A percentile compares a stretch with the other conserved stretches of the same genome.
Conservation (phyloP, 2,329 filamentous ascomycete species). For the Anthostomella pinea region DNA sequence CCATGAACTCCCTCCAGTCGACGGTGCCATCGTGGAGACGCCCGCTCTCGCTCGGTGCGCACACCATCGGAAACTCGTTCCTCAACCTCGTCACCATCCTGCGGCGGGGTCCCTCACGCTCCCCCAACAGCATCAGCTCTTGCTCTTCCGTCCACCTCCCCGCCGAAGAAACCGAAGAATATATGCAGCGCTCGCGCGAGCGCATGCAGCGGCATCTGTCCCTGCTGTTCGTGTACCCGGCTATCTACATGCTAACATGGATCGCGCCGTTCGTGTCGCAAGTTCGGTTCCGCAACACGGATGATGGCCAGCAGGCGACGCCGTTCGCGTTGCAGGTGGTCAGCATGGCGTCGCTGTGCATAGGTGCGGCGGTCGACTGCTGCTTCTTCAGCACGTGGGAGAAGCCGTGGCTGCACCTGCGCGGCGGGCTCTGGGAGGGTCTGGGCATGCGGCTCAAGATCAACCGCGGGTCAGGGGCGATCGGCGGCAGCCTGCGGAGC, state of each 20-base stretch:
- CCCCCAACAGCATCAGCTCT: not conserved
- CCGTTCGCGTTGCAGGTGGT: constrained; percentile 56
- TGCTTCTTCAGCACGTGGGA: constrained; percentile 67
- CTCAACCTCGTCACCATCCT: constrained; percentile 12
- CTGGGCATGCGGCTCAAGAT: constrained; percentile 25
- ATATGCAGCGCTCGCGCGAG: constrained; percentile 41
- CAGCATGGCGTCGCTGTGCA: constrained; percentile 55
- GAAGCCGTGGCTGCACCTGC: constrained; percentile 64
- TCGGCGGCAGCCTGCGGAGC: constrained; percentile 7
- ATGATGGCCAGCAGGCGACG: constrained; percentile 5
- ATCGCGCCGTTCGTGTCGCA: constrained; percentile 67
- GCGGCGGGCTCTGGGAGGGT: constrained; percentile 31
- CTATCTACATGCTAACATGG: constrained; percentile 72
- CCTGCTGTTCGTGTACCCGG: constrained; percentile 72
- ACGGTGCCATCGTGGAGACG: too few species aligned
- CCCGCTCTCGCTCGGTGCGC: too few species aligned
- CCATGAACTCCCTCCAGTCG: constrained; percentile 1
- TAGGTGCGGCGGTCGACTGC: constrained; percentile 67
- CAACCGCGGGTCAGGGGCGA: not conserved
- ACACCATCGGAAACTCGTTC: too few species aligned
- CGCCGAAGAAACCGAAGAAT: constrained; percentile 27
- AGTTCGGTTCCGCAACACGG: too few species aligned
- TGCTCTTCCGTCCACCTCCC: constrained; percentile 18
- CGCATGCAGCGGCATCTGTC: constrained; percentile 66
- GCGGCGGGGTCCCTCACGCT: constrained; percentile 7